Evolutionary conservation across 2,329 filamentous ascomycete genomes (phyloP), one percentile per base, ranked within the genome.

Genomic region (Aspergillus japonicus): DNA sequence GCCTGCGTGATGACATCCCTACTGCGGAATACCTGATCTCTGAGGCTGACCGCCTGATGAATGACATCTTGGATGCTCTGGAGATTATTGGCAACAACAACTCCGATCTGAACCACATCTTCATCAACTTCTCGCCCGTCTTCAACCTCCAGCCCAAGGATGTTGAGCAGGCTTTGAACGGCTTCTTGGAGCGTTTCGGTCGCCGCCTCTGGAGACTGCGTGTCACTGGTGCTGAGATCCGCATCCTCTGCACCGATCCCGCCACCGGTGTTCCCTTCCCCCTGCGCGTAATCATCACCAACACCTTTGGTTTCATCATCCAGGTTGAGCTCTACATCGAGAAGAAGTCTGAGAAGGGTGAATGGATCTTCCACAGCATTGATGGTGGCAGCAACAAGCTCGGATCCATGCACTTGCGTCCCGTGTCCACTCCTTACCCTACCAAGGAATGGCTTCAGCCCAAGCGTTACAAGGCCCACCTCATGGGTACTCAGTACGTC

Each of bases 71-170:
- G 55, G 95, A 99, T 74, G 95, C 95, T 49, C 83, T 99, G 60
- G 95, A 99, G 83, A 97, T 99, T 70, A 96, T 97, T 73, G 95
- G 95, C 73, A 97, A 96, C 84, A 98, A 97, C 82, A 96, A 96
- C 82, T 96, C 95, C 54, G 95, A 99, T 83, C 85, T 99, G 74
- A 99, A 99, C 84, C 95, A 99, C 81, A 95, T 99, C 84, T 99
- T 99, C 83, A 95, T 99, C 84, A 98, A 99, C 85, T 99, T 99
- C 82, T 95, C 92, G 0, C 92, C 93, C 10, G 91, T 97, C 60
- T 98, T 99, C 87, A 91, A 92, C 75, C 87, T 99, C 52, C 84
- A 92, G 71, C 93, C 95, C 3, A 81, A 87, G 61, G 92, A 97
- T 80, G 92, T 99, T 16, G 92, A 98, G 80, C 87, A 96, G 77